Evolutionary conservation across 148 eudicot species (phyloP), one percentile per base, ranked within the genome.

Genomic region (Talinum fruticosum): DNA sequence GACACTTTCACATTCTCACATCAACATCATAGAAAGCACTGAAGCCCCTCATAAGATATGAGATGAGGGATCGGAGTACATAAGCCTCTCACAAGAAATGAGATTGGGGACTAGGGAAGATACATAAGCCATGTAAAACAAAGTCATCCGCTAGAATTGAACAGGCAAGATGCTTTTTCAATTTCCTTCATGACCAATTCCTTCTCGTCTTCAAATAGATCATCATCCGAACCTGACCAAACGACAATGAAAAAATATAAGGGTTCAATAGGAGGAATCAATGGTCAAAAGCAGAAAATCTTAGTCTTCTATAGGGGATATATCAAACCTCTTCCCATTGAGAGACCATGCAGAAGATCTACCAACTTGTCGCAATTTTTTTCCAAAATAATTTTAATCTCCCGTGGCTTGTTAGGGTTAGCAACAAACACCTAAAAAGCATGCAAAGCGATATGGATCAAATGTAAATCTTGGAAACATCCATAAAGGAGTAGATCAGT

Each of bases 121-220:
- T 53, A 49, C 82, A 64, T 28, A 66, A 75, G 5, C 62, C 5
- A 49, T 41, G 47, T 0, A 21, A 69, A 51, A 53, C 15, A 4
- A 49, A 65, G 26, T 10, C 41, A n/a, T n/a, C n/a, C n/a, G n/a
- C n/a, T n/a, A n/a, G n/a, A 66, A 62, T 82, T 78, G 3, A 70
- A 64, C 15, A 79, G 54, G 28, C 87, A 90, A 78, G 87, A 74
- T 75, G 91, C 87, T 85, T 88, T 91, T 76, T 93, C 94, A 37
- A 95, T 93, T 84, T 95, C 94, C 79, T 91, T 93, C 73, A 95
- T 86, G 62, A 93, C 88, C 78, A 95, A 78, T 81, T 93, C 99
- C 78, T 95, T 95, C 76, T 95, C 99, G 80, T 93, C 97, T 85
- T 95, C 99, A 82, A 95, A 90, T 83, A 91, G 90, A 54, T 95